Conservation (phyloP, 306 rosid species). For the Hippophae rhamnoides region DNA sequence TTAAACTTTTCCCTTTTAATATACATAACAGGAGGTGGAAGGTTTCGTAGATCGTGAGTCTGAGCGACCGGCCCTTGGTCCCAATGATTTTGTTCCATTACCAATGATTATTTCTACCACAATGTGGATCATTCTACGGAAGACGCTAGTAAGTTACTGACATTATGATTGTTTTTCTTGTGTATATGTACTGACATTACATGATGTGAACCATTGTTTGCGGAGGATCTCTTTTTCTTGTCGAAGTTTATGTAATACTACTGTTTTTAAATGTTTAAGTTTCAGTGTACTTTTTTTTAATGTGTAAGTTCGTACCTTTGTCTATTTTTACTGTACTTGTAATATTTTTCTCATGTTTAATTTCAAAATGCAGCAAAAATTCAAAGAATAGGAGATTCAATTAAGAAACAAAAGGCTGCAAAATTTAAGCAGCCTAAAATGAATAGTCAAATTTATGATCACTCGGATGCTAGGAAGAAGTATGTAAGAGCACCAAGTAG, state of each 20-base stretch:
- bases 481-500: constrained; percentile 3
- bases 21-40: constrained; percentile 65
- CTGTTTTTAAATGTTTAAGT: too few relatives aligned
- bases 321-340: too few relatives aligned
- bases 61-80: constrained; percentile 71
- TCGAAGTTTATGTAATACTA: too few relatives aligned
- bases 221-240: too few relatives aligned
- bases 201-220: too few relatives aligned
- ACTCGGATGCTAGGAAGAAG: background rate
- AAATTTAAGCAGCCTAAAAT: constrained; percentile 22
- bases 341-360: too few relatives aligned
- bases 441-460: constrained; percentile 13
- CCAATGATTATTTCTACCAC: constrained; percentile 19
- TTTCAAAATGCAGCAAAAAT: constrained; percentile 36
- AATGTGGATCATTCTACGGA: constrained; percentile 18
- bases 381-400: constrained; percentile 25
- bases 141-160: constrained; percentile 35
- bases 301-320: too few relatives aligned
- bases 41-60: constrained; percentile 78
- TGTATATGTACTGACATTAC: too few relatives aligned
- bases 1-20: constrained; percentile 4
- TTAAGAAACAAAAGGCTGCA: constrained; percentile 23
- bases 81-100: constrained; percentile 51
- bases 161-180: too few relatives aligned
- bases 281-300: too few relatives aligned